phyloP scores from a whole-genome alignment of 2,329 filamentous ascomycete genomes.

The Epichloe aotearoae region DNA sequence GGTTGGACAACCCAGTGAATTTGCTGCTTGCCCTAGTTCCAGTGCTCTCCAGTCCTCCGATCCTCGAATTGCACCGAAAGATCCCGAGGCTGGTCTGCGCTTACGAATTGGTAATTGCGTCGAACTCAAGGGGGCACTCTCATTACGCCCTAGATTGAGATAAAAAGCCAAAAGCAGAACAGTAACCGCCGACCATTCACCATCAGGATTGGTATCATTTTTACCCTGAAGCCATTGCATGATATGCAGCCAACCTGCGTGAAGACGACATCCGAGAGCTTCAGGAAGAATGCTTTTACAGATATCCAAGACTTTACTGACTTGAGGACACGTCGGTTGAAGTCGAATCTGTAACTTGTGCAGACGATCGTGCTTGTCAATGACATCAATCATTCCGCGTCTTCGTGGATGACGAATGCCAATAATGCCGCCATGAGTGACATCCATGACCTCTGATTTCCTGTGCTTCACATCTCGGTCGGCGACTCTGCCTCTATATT shows the following conservation, averaged over 20 bases:
- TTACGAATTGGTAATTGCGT: conserved; percentile 18
- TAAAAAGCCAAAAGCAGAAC: conserved; percentile 52
- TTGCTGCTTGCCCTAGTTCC: conserved; percentile 32
- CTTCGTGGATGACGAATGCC: conserved; percentile 45
- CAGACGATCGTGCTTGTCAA: conserved; percentile 46
- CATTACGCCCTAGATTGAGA: conserved; percentile 40
- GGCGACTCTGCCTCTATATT: conserved; percentile 37
- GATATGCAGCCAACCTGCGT: conserved; percentile 61
- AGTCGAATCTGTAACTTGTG: conserved; percentile 58
- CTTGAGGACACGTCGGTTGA: conserved; percentile 49
- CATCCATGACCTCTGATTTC: conserved; percentile 31
- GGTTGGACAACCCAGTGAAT: conserved; percentile 34
- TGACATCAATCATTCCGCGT: conserved; percentile 50
- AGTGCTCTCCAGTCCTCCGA: conserved; percentile 35
- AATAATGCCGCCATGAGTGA: conserved; percentile 33
- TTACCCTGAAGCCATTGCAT: conserved; percentile 52
- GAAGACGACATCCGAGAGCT: conserved; percentile 43
- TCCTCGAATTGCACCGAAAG: conserved; percentile 22
- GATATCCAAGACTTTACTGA: conserved; percentile 44
- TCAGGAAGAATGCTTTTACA: conserved; percentile 52
- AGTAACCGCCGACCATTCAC: conserved; percentile 58
- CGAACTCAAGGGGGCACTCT: conserved; percentile 13
- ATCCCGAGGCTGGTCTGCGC: conserved; percentile 21
- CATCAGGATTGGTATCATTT: conserved; percentile 31
- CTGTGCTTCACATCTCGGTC: conserved; percentile 38